A percentile compares a stretch with the other conserved stretches of the same genome.
Evolutionary conservation across 345 rosid species (phyloP).

Genomic region (Melaleuca quinquenervia): DNA sequence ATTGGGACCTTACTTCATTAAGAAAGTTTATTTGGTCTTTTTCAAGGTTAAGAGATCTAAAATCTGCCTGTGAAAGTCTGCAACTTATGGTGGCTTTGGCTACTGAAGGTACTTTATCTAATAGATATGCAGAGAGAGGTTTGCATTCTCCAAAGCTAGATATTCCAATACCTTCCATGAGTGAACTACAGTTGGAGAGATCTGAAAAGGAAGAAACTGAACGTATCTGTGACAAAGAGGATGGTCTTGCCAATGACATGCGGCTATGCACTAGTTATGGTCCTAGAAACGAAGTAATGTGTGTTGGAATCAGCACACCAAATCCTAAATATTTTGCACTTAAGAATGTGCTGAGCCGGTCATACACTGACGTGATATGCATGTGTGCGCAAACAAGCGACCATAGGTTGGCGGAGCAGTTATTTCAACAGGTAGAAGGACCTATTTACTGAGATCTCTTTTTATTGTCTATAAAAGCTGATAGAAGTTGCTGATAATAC

Average conservation of each 20-base stretch:
- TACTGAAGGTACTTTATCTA: slow-evolving; percentile 16
- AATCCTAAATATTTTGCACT: slow-evolving; percentile 7
- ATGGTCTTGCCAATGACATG: slow-evolving; percentile 8
- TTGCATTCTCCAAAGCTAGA: slow-evolving; percentile 39
- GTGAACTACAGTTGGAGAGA: slow-evolving; percentile 22
- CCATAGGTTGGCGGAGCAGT: slow-evolving; percentile 51
- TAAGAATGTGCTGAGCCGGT: slow-evolving; percentile 28
- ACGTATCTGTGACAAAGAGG: background rate
- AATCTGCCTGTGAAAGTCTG: slow-evolving; percentile 56
- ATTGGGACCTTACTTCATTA: slow-evolving; percentile 29
- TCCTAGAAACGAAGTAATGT: slow-evolving; percentile 8
- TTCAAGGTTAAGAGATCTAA: slow-evolving; percentile 51
- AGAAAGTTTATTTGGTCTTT: slow-evolving; percentile 56
- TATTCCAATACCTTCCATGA: slow-evolving; percentile 53
- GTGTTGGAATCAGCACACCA: slow-evolving; percentile 6
- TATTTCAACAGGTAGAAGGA: slow-evolving; percentile 59
- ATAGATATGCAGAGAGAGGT: slow-evolving; percentile 10
- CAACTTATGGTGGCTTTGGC: slow-evolving; percentile 63
- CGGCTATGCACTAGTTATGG: slow-evolving; percentile 6
- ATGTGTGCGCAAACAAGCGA: slow-evolving; percentile 53
- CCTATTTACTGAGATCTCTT: background rate
- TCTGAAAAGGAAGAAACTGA: slow-evolving; percentile 15
- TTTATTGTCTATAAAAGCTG: background rate
- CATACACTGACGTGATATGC: slow-evolving; percentile 51
- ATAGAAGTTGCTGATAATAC: background rate